Evolutionary conservation across 202 grass and related monocot species (phyloP).

Genomic region (Alloteropsis angusta): DNA sequence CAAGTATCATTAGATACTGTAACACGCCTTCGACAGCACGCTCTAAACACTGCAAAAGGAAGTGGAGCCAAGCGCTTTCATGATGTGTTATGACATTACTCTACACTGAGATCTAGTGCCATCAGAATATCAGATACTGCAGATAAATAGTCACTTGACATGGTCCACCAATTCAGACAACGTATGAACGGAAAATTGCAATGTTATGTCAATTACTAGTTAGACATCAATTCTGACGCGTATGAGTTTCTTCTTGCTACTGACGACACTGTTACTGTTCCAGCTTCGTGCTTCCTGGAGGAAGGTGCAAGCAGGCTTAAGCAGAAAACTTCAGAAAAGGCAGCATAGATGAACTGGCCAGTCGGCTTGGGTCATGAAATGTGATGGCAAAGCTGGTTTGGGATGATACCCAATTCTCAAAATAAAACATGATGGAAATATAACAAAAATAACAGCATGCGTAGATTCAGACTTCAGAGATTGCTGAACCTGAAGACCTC

Average conservation of each 20-base stretch:
- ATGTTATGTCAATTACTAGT: not conserved
- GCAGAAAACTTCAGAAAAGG: conserved; percentile 10
- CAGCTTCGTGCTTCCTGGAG: conserved; percentile 26
- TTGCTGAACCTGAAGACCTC: not conserved
- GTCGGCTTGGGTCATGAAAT: not conserved
- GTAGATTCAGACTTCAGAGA: not conserved
- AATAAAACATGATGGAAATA: not conserved
- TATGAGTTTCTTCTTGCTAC: not conserved
- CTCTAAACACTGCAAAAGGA: not conserved
- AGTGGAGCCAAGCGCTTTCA: not conserved
- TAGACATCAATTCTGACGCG: not conserved
- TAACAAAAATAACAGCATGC: not conserved
- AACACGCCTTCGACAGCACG: no score
- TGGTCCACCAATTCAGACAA: not conserved
- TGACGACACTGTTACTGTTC: not conserved
- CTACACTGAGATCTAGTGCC: not conserved
- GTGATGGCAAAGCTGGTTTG: not conserved
- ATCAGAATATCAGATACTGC: not conserved
- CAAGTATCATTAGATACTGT: no score
- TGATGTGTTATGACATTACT: no score
- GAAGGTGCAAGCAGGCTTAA: conserved; percentile 23
- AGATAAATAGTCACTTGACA: not conserved
- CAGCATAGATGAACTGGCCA: not conserved
- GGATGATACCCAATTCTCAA: not conserved
- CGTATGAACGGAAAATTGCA: not conserved